Base-by-base conservation (phyloP, 108 stramenopile species). In the Pseudonitzschia delicatissima region DNA sequence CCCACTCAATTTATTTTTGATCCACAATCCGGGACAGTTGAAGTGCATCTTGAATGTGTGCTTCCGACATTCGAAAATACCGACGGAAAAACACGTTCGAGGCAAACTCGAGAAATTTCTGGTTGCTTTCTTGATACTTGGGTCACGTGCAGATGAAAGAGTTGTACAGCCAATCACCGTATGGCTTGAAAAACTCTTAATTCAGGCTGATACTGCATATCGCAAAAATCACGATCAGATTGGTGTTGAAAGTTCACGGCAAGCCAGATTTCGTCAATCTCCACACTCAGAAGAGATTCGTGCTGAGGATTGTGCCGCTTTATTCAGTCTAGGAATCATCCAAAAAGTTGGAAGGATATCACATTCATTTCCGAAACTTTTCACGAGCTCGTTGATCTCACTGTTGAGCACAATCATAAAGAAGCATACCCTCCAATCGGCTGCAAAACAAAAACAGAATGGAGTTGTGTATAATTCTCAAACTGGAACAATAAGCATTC, bases 321-420 rank as follows among this genome's bases (percentile, higher is more conserved):
- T 77, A 26, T 84, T 83, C 48, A 68, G 75, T 0, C 42, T 83
- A 5, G 37, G 52, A 8, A 72, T 91, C 20, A 77, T 87, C 50
- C 74, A 82, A 39, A 72, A 84, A 50, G 68, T 84, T 33, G 58
- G 62, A n/a, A 49, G 33, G 15, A 23, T 25, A 40, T 57, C 57
- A 26, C 45, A 52, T 15, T 53, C 20, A 31, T 87, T 85, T 59
- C 59, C 71, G 31, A 73, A 84, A 48, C 21, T 71, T 7, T 91
- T 87, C 31, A 57, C 82, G 13, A 34, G 74, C 18, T 72, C 77
- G 5, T 57, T 91, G 74, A n/a, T 71, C 15, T 47, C 53, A 20
- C 81, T 91, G 31, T 66, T 73, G 18, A 69, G 60, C 48, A 37
- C 60, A 17, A 61, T 82, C 26, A 72, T 73, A 0, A 73, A 63